Conservation (phyloP, 306 rosid genomes). For the Medicago arabica region DNA sequence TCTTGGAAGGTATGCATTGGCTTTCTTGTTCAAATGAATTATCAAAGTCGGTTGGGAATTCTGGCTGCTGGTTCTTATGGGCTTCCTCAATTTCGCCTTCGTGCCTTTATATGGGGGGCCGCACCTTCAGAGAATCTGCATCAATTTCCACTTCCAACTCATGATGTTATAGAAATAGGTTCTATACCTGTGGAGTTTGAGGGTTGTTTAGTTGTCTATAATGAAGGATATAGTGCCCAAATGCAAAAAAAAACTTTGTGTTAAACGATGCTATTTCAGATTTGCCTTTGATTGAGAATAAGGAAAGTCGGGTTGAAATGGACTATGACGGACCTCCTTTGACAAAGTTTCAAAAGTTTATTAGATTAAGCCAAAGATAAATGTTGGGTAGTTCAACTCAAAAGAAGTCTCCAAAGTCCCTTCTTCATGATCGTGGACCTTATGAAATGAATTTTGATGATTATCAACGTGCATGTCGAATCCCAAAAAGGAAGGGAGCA, state of each 20-base stretch:
- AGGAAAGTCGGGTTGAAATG: constrained; percentile 60
- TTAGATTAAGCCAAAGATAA: constrained; percentile 58
- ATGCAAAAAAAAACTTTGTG: constrained; percentile 58
- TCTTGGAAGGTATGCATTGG: constrained; percentile 89
- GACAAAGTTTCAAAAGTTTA: constrained; percentile 67
- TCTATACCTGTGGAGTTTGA: constrained; percentile 70
- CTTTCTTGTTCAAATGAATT: constrained; percentile 83
- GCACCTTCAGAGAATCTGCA: constrained; percentile 78
- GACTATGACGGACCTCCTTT: constrained; percentile 46
- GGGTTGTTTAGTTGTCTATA: constrained; percentile 65
- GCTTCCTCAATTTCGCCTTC: constrained; percentile 89
- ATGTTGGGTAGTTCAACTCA: constrained; percentile 30
- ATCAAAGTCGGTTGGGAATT: constrained; percentile 85
- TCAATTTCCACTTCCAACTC: constrained; percentile 82
- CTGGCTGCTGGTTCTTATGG: constrained; percentile 93
- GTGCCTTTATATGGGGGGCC: constrained; percentile 94
- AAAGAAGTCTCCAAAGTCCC: neutral
- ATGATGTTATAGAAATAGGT: constrained; percentile 76
- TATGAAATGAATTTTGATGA: constrained; percentile 65
- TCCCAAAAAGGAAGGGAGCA: constrained; percentile 85
- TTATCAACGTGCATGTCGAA: constrained; percentile 62
- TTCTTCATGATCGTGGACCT: constrained; percentile 70
- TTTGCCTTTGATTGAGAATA: constrained; percentile 66
- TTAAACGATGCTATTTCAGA: constrained; percentile 80
- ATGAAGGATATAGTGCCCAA: constrained; percentile 45